Evolutionary conservation across 2,329 filamentous ascomycete genomes (phyloP).

Genomic region (Fusarium luffae): DNA sequence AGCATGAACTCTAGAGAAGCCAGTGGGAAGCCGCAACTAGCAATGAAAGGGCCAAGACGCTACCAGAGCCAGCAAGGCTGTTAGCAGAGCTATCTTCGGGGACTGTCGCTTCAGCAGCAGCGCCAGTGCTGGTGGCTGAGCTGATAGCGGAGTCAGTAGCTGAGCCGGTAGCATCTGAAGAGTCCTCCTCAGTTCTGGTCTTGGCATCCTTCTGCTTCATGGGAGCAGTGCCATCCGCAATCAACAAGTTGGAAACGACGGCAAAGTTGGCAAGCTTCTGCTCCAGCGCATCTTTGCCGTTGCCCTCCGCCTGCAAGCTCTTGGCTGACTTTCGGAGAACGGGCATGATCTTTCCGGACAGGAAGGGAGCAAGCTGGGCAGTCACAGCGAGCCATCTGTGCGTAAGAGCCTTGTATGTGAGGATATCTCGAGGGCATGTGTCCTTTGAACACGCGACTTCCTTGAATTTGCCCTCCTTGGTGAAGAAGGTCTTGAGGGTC

Average conservation of each 20-base stretch:
- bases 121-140: neutral
- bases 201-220: neutral
- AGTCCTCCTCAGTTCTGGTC: neutral
- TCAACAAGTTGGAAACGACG: constrained; percentile 15
- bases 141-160: neutral
- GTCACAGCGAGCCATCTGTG: constrained; percentile 72
- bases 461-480: constrained; percentile 63
- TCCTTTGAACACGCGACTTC: constrained; percentile 73
- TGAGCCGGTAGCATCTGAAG: neutral
- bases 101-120: neutral
- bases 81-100: neutral
- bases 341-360: constrained; percentile 63
- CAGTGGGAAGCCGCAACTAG: neutral
- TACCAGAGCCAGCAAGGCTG: neutral
- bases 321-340: constrained; percentile 63
- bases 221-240: neutral
- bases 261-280: constrained; percentile 12
- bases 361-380: constrained; percentile 70
- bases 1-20: neutral
- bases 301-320: neutral
- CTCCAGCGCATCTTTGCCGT: constrained; percentile 2
- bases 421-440: constrained; percentile 75
- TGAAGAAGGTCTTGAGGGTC: constrained; percentile 61
- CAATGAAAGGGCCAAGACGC: neutral
- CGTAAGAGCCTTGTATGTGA: constrained; percentile 76